Conservation (phyloP, 164 flowering plant genomes). For the Platanus orientalis region DNA sequence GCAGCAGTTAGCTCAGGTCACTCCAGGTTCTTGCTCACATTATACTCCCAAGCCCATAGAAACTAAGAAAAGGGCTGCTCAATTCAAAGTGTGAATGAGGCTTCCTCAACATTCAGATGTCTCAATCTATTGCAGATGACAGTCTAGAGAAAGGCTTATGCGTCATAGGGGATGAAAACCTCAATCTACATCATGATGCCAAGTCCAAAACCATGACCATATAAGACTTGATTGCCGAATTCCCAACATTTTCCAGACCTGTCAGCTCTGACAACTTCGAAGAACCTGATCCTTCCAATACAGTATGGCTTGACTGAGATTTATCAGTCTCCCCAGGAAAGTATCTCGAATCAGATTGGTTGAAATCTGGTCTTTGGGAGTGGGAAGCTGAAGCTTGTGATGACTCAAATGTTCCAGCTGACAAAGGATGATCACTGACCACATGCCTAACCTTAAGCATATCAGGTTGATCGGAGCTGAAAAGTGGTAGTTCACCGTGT, state of each 20-base stretch:
- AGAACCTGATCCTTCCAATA: constrained; percentile 32
- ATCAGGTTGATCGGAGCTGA: constrained; percentile 52
- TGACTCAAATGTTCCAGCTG: constrained; percentile 43
- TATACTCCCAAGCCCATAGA: too few relatives aligned
- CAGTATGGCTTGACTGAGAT: constrained; percentile 36
- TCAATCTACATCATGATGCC: too few relatives aligned
- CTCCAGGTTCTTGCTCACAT: too few relatives aligned
- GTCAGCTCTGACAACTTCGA: constrained; percentile 42
- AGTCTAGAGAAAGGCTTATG: too few relatives aligned
- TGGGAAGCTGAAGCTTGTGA: constrained; percentile 48
- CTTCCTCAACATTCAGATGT: too few relatives aligned
- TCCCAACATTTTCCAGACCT: constrained; percentile 36
- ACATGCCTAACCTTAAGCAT: constrained; percentile 43
- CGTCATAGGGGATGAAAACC: too few relatives aligned
- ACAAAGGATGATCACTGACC: constrained; percentile 37
- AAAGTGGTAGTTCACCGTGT: constrained; percentile 38
- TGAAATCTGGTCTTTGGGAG: constrained; percentile 43
- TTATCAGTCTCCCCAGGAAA: constrained; percentile 39
- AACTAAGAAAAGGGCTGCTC: too few relatives aligned
- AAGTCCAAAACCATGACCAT: too few relatives aligned
- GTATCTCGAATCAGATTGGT: constrained; percentile 33
- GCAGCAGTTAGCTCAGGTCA: too few relatives aligned
- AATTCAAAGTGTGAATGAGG: too few relatives aligned
- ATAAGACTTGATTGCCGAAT: constrained; percentile 28
- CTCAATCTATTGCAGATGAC: too few relatives aligned